These are phyloP conservation scores for Trypanosoma lewisi DNA, from an alignment of 208 protist genomes.

Conservation along the genomic window DNA sequence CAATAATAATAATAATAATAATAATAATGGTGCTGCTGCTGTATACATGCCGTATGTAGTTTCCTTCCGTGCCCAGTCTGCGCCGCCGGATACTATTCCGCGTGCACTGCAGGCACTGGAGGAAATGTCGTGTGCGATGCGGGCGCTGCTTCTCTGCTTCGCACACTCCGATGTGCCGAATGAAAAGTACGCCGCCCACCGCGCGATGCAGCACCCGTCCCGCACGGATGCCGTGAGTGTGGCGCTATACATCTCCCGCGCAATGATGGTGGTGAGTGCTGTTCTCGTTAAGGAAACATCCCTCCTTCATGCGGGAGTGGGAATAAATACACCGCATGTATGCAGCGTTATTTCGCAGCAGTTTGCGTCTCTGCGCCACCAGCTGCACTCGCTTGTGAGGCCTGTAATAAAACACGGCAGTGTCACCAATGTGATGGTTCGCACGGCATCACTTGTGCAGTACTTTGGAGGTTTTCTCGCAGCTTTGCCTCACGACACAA, in stretches of 20 bases:
- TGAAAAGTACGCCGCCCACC: slow-evolving; percentile 76
- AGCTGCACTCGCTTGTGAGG: slow-evolving; percentile 44
- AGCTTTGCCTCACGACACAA: slow-evolving; percentile 36
- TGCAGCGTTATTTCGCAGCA: slow-evolving; percentile 24
- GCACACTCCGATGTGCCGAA: slow-evolving; percentile 71
- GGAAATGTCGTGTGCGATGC: slow-evolving; percentile 11
- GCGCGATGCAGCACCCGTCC: slow-evolving; percentile 56
- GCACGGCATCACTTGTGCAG: slow-evolving; percentile 79
- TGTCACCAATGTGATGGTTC: slow-evolving; percentile 82
- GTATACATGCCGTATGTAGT: slow-evolving; percentile 21
- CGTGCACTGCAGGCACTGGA: slow-evolving; percentile 8
- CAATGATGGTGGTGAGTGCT: slow-evolving; percentile 36
- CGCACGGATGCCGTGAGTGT: slow-evolving; percentile 69
- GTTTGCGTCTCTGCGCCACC: slow-evolving; percentile 47
- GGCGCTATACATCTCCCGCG: slow-evolving; percentile 59
- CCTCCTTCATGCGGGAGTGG: not conserved
- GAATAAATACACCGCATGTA: not conserved
- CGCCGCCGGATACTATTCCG: slow-evolving; percentile 5
- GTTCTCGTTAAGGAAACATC: slow-evolving; percentile 26
- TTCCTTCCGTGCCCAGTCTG: not conserved
- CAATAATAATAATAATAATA: not conserved
- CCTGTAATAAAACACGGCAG: slow-evolving; percentile 58
- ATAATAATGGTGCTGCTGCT: not conserved
- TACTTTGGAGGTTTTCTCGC: slow-evolving; percentile 71
- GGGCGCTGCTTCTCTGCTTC: slow-evolving; percentile 46